These are phyloP conservation scores for Acrodontium crateriforme DNA, from an alignment of 2,329 filamentous ascomycete genomes.

Conservation along the genomic window DNA sequence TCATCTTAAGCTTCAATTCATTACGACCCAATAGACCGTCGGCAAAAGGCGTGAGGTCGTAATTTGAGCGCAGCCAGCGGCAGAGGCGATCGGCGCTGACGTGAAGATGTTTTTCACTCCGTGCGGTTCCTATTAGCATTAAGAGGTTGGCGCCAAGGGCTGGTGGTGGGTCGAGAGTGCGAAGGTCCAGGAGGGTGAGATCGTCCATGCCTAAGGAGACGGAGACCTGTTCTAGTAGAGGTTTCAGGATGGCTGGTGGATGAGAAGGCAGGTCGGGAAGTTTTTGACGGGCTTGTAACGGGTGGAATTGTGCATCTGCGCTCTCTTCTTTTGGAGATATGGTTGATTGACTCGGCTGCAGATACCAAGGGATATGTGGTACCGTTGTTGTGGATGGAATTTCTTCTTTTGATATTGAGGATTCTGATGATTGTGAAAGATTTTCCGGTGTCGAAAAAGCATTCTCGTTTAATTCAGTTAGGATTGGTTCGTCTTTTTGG, in stretches of 20 bases:
- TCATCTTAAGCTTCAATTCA: constrained; percentile 76
- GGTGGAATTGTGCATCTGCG: too few species aligned
- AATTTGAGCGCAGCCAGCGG: constrained; percentile 63
- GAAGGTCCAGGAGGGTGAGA: constrained; percentile 67
- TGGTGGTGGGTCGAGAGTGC: constrained; percentile 69
- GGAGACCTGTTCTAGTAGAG: constrained; percentile 64
- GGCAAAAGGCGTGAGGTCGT: constrained; percentile 61
- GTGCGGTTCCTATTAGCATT: constrained; percentile 84
- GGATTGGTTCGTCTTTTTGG: constrained; percentile 7
- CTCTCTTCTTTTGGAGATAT: constrained; percentile 25
- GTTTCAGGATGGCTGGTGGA: constrained; percentile 56
- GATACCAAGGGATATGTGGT: constrained; percentile 60
- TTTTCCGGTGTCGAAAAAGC: background rate
- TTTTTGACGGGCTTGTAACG: constrained; percentile 38
- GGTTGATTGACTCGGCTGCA: constrained; percentile 47
- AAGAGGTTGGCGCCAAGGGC: constrained; percentile 78
- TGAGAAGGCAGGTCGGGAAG: constrained; percentile 53
- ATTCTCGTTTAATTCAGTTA: constrained; percentile 13
- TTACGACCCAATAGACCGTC: constrained; percentile 83
- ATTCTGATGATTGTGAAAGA: background rate
- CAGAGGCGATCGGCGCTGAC: constrained; percentile 82
- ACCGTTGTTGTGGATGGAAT: too few species aligned
- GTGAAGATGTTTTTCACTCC: constrained; percentile 86
- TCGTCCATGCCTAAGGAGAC: constrained; percentile 78
- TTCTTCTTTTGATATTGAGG: constrained; percentile 1